Base-by-base conservation (phyloP, 1,139 yeast genomes). In the Candida sanyaensis region DNA sequence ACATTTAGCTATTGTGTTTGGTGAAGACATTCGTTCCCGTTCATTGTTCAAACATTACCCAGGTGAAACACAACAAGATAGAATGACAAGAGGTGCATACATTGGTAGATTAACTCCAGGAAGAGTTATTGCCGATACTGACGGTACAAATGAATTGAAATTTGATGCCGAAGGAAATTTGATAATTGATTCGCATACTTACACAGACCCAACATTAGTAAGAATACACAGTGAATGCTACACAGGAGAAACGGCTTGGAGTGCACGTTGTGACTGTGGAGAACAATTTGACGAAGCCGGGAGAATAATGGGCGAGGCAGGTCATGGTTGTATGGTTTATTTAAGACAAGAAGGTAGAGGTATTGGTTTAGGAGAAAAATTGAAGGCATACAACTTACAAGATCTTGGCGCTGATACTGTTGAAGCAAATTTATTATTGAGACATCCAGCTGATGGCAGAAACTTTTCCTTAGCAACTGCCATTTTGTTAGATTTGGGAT, bases 251-350 rank as follows among this genome's bases (percentile, higher is more conserved):
- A 93, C 97, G 1, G 98, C 98, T 10, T 95, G 99, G 97, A 84
- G 95, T 50, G 98, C 99, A 2, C 80, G 99, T 47, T 95, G 99
- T 67, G 99, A 95, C 68, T 95, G 99, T 69, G 99, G 99, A 11
- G 99, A 95, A 67, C 99, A 95, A 72, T 88, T 95, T 58, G 97
- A 93, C 66, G 97, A 95, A 66, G 98, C 99, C 1, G 99, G 98
- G 7, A 78, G 96, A 53, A 70, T 88, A 41, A 93, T 95, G 92
- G 96, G 96, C 5, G 73, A 78, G 46, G 77, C 76, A 41, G 97
- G 97, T 12, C 87, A 84, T 57, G 99, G 99, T 26, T 93, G 96
- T 57, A 91, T 95, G 50, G 98, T 95, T 1, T 95, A 95, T 65
- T 74, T 95, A 54, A 83, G 99, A 61, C 99, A 95, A 67, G 99